Evolutionary conservation across 352 stramenopile genomes (phyloP), one percentile per base, ranked within the genome.

Genomic region (Pilasporangium apinafurcum): DNA sequence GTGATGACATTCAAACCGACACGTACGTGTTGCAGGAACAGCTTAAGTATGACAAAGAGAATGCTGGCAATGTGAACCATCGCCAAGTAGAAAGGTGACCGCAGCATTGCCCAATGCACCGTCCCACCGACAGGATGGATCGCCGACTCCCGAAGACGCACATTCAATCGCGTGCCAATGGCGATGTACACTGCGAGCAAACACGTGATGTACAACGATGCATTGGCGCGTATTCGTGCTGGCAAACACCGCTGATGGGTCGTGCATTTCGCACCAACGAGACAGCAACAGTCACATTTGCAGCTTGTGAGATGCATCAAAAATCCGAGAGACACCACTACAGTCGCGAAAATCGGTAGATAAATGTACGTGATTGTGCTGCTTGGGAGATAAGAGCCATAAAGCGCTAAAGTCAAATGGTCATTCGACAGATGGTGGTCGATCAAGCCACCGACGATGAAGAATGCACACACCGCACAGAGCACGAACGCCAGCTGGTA

Each of bases 71-170:
- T 61, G 43, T 92, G 80, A 20, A 68, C 60, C 32, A 82, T 65
- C 2, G 60, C 48, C 28, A 89, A 46, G 35, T 68, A 86, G 51
- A 84, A 85, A 9, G 80, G 74, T 35, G 74, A 77, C 0, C 65
- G 60, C 12, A 90, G 53, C 48, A 87, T 59, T 33, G 56, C 60
- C 80, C 74, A 92, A 56, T 92, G 76, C 27, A 92, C 40, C 6
- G 80, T 90, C 7, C 80, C 77, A 12, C 77, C 77, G 1, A 86
- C 65, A 2, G 77, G 80, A 36, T 89, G 80, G 48, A 92, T 89
- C 25, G 79, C 79, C 0, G 76, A 89, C 10, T 77, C 67, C 0
- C 72, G 67, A 2, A 92, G 51, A 12, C 79, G 62, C 13, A 76
- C 79, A 41, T 92, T 92, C 26, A 92, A 53, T 10, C 79, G 74